Evolutionary conservation across 2,329 filamentous ascomycete species (phyloP).

Genomic region (Verruconis gallopava): DNA sequence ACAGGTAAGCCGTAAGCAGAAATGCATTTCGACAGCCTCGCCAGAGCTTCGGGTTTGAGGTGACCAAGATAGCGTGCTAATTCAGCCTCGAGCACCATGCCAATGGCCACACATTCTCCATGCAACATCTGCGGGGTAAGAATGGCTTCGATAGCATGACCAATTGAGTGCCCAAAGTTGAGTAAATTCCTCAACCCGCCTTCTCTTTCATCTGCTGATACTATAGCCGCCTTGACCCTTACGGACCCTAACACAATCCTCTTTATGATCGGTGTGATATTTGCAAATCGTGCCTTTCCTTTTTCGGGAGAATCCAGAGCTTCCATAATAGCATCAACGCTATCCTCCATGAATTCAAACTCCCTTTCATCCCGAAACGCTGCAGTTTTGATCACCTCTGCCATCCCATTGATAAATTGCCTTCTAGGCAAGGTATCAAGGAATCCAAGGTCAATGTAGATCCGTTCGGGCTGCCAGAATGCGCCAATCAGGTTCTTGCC

Average conservation of each 20-base stretch:
- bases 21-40: slow-evolving; percentile 83
- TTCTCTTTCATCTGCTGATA: slow-evolving; percentile 88
- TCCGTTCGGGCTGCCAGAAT: slow-evolving; percentile 90
- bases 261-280: slow-evolving; percentile 45
- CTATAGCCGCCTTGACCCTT: slow-evolving; percentile 86
- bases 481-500: slow-evolving; percentile 94
- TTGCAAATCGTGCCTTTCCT: slow-evolving; percentile 43
- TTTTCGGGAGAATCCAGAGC: slow-evolving; percentile 36
- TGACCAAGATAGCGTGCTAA: slow-evolving; percentile 80
- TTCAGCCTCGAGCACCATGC: slow-evolving; percentile 97
- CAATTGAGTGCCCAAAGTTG: slow-evolving; percentile 97
- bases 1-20: slow-evolving; percentile 86
- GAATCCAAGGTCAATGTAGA: slow-evolving; percentile 90
- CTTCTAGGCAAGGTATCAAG: slow-evolving; percentile 78
- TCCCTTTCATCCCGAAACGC: slow-evolving; percentile 89
- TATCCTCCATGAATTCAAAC: slow-evolving; percentile 71
- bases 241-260: slow-evolving; percentile 74
- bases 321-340: slow-evolving; percentile 62
- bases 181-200: slow-evolving; percentile 86
- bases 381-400: slow-evolving; percentile 93
- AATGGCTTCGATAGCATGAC: slow-evolving; percentile 91
- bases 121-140: slow-evolving; percentile 91
- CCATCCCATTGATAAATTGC: slow-evolving; percentile 98
- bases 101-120: slow-evolving; percentile 90
- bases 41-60: slow-evolving; percentile 73